Percentiles rank a stretch among this genome's conserved stretches.
Conservation (phyloP, 1,139 yeast genomes). For the Geotrichum histeridarum region DNA sequence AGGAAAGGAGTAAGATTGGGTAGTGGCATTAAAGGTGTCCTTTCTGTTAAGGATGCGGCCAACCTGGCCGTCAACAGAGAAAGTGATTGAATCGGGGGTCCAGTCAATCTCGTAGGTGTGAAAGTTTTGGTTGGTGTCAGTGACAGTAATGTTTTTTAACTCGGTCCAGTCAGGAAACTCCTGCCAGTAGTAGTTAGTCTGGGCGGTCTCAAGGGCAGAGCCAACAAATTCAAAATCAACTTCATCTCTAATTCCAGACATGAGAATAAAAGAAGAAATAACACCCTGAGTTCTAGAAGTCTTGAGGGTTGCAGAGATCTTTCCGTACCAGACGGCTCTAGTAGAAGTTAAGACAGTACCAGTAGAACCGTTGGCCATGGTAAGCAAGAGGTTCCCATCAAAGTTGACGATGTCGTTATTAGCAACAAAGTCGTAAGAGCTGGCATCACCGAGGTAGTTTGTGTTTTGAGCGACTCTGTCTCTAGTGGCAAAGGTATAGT, state of each 20-base stretch:
- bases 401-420: conserved; percentile 58
- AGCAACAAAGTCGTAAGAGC: conserved; percentile 66
- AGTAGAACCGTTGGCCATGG: conserved; percentile 69
- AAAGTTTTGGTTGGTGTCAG: conserved; percentile 57
- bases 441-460: conserved; percentile 64
- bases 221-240: conserved; percentile 86
- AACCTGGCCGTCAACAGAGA: conserved; percentile 70
- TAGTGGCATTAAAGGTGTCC: conserved; percentile 68
- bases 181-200: conserved; percentile 73
- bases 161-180: conserved; percentile 68
- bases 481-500: conserved; percentile 26
- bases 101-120: conserved; percentile 82
- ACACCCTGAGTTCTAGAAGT: conserved; percentile 78
- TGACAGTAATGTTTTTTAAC: conserved; percentile 44
- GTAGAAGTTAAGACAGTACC: conserved; percentile 83
- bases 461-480: conserved; percentile 38
- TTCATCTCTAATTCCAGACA: conserved; percentile 85
- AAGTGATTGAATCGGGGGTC: conserved; percentile 66
- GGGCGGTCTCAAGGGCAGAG: conserved; percentile 55
- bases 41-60: conserved; percentile 62
- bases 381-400: conserved; percentile 52
- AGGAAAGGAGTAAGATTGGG: conserved; percentile 59
- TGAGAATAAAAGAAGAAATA: conserved; percentile 75
- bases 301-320: conserved; percentile 60
- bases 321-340: conserved; percentile 82